Evolutionary conservation across 805 yeast genomes (phyloP), one percentile per base, ranked within the genome.

Genomic region (Zygosaccharomyces kombuchaensis): DNA sequence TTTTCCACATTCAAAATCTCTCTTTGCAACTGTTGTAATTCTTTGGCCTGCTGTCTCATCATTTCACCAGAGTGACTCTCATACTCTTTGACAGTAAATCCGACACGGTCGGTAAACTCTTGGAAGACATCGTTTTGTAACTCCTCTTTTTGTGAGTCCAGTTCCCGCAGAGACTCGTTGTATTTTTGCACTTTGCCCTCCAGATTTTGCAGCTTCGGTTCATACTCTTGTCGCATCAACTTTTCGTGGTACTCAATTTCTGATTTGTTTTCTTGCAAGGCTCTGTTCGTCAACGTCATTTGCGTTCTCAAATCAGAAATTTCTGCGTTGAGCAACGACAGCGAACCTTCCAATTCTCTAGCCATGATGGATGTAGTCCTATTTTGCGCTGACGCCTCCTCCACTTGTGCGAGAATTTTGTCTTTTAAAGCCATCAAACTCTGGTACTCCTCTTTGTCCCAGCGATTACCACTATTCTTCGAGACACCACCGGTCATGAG

Each of bases 401-500:
- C 64, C 59, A 73, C 49, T 57, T 76, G 67, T 26, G 53, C 40
- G n/a, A 74, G 60, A 25, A 88, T 63, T 37, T 78, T 77, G 19
- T 71, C 76, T 43, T 70, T 65, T 42, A 81, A 57, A 8, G 74
- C 71, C 45, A 68, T 74, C 52, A 89, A 69, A 17, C 72, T 68
- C 42, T 74, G 76, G 53, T 77, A 75, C 54, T 82, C 86, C 35
- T 77, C 75, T 57, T 84, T 87, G 61, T 82, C 88, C 95, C 95
- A 87, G 51, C 77, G 74, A 46, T 73, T 71, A 23, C 63, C 59
- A 16, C 54, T 59, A 32, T 71, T 71, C n/a, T 72, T 71, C 5
- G 79, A 72, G 23, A 73, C 68, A 53, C 97, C 97, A 62, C 97
- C 97, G 7, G 97, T 84, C 95, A 93, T 87, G 30, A 89, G 72